Percentiles rank a stretch among this genome's conserved stretches.
These are phyloP conservation scores for Penicillium samsonianum DNA, from an alignment of 495 filamentous ascomycete genomes.

Conservation along the genomic window DNA sequence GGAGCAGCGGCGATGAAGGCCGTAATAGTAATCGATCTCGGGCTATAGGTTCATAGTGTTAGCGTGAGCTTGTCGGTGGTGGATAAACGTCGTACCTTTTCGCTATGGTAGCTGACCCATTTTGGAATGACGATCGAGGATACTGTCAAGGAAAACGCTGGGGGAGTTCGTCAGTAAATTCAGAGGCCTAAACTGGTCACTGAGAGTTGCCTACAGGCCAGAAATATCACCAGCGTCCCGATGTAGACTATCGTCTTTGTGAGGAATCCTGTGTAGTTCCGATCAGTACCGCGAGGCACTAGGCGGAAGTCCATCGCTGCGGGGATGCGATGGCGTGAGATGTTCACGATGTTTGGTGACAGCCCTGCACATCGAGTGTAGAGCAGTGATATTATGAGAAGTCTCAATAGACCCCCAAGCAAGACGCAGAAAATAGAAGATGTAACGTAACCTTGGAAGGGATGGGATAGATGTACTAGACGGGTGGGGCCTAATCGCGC, in stretches of 20 bases:
- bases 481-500: background rate
- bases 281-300: constrained; percentile 43
- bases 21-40: constrained; percentile 64
- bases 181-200: background rate
- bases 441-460: too few species aligned
- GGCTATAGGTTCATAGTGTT: constrained; percentile 27
- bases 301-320: constrained; percentile 46
- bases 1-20: constrained; percentile 79
- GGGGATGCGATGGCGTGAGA: background rate
- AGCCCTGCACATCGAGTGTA: constrained; percentile 14
- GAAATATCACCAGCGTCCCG: constrained; percentile 57
- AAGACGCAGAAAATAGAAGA: too few species aligned
- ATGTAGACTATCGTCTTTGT: constrained; percentile 60
- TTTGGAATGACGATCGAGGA: constrained; percentile 69
- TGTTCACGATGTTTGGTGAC: background rate
- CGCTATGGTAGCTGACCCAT: constrained; percentile 76
- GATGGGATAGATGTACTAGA: background rate
- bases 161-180: constrained; percentile 6
- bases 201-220: constrained; percentile 54
- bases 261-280: constrained; percentile 50
- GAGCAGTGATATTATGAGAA: background rate
- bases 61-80: background rate
- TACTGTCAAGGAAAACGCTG: constrained; percentile 79
- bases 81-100: constrained; percentile 45
- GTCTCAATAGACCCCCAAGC: background rate